Conservation (phyloP, 2,329 filamentous ascomycete species). For the Rutstroemia sp. region DNA sequence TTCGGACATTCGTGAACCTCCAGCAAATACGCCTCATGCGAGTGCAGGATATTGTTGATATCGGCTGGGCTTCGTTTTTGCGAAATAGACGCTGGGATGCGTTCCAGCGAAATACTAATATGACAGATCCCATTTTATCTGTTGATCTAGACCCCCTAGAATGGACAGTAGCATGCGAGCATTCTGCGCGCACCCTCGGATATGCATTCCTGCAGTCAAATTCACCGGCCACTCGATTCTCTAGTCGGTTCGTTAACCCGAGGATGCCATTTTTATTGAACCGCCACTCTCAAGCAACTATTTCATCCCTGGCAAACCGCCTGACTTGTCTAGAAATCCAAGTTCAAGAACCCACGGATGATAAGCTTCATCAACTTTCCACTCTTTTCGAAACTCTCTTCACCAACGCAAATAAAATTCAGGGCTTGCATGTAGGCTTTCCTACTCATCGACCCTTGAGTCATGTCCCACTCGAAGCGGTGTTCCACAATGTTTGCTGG, state of each 20-base stretch:
- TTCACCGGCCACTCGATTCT: slow-evolving; percentile 38
- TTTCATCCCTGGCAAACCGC: slow-evolving; percentile 45
- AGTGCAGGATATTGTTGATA: slow-evolving; percentile 52
- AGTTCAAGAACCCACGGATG: slow-evolving; percentile 42
- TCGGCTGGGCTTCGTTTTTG: slow-evolving; percentile 44
- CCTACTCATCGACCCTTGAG: slow-evolving; percentile 42
- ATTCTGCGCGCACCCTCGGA: slow-evolving; percentile 51
- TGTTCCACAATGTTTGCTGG: slow-evolving; percentile 58
- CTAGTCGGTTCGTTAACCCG: slow-evolving; percentile 53
- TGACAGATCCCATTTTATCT: slow-evolving; percentile 32
- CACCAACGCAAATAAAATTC: slow-evolving; percentile 49
- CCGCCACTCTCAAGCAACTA: slow-evolving; percentile 37
- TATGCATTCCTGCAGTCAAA: slow-evolving; percentile 47
- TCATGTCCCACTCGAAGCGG: slow-evolving; percentile 44
- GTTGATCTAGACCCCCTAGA: slow-evolving; percentile 43
- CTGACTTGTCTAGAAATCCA: slow-evolving; percentile 56
- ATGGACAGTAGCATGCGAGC: slow-evolving; percentile 56
- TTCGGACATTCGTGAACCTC: slow-evolving; percentile 46
- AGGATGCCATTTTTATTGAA: slow-evolving; percentile 47
- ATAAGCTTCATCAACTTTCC: slow-evolving; percentile 50
- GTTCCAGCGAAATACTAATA: slow-evolving; percentile 14
- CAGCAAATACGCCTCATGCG: slow-evolving; percentile 59
- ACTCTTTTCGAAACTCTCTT: slow-evolving; percentile 51
- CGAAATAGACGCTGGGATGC: slow-evolving; percentile 27
- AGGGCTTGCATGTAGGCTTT: slow-evolving; percentile 58